Evolutionary conservation across 352 stramenopile species (phyloP), one percentile per base, ranked within the genome.

Genomic region (Pythium scleroteichum): DNA sequence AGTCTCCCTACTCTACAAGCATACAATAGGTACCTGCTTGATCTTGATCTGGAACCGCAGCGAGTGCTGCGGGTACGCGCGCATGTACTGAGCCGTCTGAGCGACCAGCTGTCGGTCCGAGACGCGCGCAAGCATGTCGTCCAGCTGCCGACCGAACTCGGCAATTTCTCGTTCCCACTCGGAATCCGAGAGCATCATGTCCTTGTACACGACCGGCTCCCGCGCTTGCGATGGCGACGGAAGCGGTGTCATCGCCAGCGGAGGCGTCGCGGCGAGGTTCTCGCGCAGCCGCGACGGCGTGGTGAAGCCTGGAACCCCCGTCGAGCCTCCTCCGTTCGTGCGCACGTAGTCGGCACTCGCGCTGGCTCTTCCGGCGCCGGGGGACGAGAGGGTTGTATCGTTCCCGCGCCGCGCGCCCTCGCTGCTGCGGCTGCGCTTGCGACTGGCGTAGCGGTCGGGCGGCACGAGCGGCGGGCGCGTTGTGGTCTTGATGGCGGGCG

Each of bases 1-100:
- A 44, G 38, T 20, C 38, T 44, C 38, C 4, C 38, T 44, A 44
- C 38, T 13, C 38, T 29, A 12, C 19, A 50, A 3, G 39, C 33
- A 59, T 24, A 22, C 52, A 59, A 48, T 63, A 39, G 33, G 73
- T 76, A 93, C 84, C 84, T 93, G 84, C 79, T 93, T 93, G 75
- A 93, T 87, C 67, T 93, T 93, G 78, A 93, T 83, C 69, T 93
- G 84, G 68, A 93, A 90, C 27, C 81, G 82, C 42, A 88, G 59
- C 50, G 82, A 69, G 59, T 93, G 84, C 50, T 90, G 78, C 47
- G 84, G 82, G 66, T 82, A 86, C 39, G 72, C 59, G 51, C 73
- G 75, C 71, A 93, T 88, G 62, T 85, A 93, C 61, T 82, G 76
- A 33, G 84, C 84, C 27, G 84, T 90, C 56, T 84, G 73, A 10